These are phyloP conservation scores for Cordia subcordata DNA, from an alignment of 257 asterid species.

Conservation along the genomic window DNA sequence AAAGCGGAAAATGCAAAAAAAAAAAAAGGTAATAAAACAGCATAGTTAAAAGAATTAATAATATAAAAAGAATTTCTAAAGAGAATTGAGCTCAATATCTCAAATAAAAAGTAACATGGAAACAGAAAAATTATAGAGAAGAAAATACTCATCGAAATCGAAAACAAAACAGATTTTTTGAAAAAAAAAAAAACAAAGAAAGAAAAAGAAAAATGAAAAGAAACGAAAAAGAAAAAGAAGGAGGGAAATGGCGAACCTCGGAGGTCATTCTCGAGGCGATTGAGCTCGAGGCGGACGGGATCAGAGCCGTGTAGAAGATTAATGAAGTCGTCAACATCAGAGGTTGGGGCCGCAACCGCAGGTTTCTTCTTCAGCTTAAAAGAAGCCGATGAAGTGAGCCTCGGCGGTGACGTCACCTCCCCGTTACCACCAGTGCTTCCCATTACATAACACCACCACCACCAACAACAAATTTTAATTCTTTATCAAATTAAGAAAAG, in stretches of 20 bases:
- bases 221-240: slow-evolving; percentile 2
- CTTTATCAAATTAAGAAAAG: not conserved
- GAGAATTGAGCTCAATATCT: too few species aligned
- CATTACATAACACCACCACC: slow-evolving; percentile 8
- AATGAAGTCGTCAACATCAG: slow-evolving; percentile 57
- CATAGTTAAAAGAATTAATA: too few species aligned
- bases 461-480: not conserved
- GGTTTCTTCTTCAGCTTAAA: slow-evolving; percentile 49
- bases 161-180: too few species aligned
- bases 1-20: too few species aligned
- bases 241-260: slow-evolving; percentile 42
- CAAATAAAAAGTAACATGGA: too few species aligned
- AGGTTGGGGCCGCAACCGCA: slow-evolving; percentile 30
- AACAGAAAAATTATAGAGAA: too few species aligned
- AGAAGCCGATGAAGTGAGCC: slow-evolving; percentile 40
- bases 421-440: slow-evolving; percentile 24
- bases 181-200: not conserved
- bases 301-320: slow-evolving; percentile 75
- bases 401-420: slow-evolving; percentile 34
- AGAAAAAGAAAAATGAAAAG: slow-evolving; percentile 3
- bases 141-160: too few species aligned
- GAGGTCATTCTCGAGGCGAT: slow-evolving; percentile 78
- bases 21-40: too few species aligned
- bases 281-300: slow-evolving; percentile 83
- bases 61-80: too few species aligned